Conservation (phyloP, 306 rosid species). For the Acacia melanoxylon region DNA sequence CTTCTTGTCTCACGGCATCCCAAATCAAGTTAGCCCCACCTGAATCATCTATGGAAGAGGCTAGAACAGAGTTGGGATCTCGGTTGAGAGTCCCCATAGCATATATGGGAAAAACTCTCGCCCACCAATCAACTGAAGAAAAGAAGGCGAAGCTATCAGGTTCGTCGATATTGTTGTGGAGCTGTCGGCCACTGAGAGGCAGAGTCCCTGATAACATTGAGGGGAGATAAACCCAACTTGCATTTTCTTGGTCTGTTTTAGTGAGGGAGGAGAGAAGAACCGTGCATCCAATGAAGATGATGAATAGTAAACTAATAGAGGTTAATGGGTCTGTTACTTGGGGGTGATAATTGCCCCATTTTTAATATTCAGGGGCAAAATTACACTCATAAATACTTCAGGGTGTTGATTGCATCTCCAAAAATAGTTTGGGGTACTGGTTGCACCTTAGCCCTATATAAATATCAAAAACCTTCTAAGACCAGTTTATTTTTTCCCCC, state of each 20-base stretch:
- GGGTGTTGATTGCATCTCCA: too few species aligned
- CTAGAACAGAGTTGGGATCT: constrained; percentile 33
- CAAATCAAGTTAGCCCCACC: too few species aligned
- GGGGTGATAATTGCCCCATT: too few species aligned
- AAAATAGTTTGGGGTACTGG: too few species aligned
- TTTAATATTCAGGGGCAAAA: too few species aligned
- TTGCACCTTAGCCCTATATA: too few species aligned
- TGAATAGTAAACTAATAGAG: too few species aligned
- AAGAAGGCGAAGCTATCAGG: constrained; percentile 7
- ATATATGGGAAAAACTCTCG: constrained; percentile 79
- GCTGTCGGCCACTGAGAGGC: not conserved
- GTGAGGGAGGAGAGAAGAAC: too few species aligned
- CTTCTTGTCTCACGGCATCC: too few species aligned
- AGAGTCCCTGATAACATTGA: constrained; percentile 39
- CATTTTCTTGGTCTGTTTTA: not conserved
- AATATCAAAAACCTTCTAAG: not conserved
- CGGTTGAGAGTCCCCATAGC: constrained; percentile 63
- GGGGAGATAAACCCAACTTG: constrained; percentile 42
- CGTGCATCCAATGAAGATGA: too few species aligned
- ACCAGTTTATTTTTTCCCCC: not conserved
- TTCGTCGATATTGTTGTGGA: constrained; percentile 16
- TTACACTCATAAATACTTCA: too few species aligned
- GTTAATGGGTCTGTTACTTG: too few species aligned
- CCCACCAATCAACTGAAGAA: constrained; percentile 40
- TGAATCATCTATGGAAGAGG: not conserved